A percentile compares a stretch with the other conserved stretches of the same genome.
Evolutionary conservation across 805 yeast species (phyloP).

Genomic region (Groenewaldozyma tartarivorans): DNA sequence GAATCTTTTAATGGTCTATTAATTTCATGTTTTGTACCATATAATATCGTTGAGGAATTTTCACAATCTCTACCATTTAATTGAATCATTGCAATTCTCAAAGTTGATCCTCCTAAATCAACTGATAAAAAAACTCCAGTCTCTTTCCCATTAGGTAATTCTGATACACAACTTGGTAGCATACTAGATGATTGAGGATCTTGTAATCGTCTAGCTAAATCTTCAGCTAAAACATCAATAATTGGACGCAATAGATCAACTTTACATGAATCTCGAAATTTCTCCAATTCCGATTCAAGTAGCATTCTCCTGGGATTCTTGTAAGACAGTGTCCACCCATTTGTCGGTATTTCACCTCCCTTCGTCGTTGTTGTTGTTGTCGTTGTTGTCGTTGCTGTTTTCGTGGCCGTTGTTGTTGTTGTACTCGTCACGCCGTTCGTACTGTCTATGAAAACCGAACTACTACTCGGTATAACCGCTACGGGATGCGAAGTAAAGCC

Average conservation of each 20-base stretch:
- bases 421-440: not conserved
- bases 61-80: conserved; percentile 40
- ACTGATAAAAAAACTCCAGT: conserved; percentile 70
- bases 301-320: too few species aligned
- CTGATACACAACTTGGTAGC: conserved; percentile 77
- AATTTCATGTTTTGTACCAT: conserved; percentile 15
- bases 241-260: conserved; percentile 1
- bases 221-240: conserved; percentile 10
- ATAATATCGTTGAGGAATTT: conserved; percentile 10
- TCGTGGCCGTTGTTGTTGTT: not conserved
- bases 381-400: not conserved
- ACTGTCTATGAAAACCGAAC: too few species aligned
- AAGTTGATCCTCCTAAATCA: conserved; percentile 86
- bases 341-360: too few species aligned
- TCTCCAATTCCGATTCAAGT: conserved; percentile 2
- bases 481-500: too few species aligned
- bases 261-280: not conserved
- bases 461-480: too few species aligned
- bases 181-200: conserved; percentile 30
- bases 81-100: conserved; percentile 76
- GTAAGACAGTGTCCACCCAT: too few species aligned
- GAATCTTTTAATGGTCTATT: conserved; percentile 18
- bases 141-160: conserved; percentile 71
- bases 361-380: not conserved
- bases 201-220: conserved; percentile 8